Evolutionary conservation across 2,329 filamentous ascomycete species (phyloP).

Genomic region (Onygenales sp.): DNA sequence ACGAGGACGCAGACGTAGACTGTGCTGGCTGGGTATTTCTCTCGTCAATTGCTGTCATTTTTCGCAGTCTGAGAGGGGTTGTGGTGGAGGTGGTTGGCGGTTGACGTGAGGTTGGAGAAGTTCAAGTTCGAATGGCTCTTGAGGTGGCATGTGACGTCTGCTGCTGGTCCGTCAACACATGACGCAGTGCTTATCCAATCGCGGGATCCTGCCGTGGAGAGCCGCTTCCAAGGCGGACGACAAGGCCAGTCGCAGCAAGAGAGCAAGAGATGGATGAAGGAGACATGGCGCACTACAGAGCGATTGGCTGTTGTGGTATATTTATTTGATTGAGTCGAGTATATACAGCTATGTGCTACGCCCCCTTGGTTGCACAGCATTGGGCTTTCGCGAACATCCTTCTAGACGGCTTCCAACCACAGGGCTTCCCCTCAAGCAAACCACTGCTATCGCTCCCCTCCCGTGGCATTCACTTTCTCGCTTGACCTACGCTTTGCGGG

Average conservation of each 20-base stretch:
- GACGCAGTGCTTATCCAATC: neutral
- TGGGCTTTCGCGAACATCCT: too few species aligned
- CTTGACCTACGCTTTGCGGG: too few species aligned
- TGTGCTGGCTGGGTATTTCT: neutral
- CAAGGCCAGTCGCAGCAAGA: constrained; percentile 3
- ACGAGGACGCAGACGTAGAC: neutral
- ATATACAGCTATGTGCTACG: too few species aligned
- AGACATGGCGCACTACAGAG: too few species aligned
- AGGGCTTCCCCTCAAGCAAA: too few species aligned
- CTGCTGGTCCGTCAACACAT: neutral
- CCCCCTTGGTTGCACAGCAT: too few species aligned
- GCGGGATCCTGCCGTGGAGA: neutral
- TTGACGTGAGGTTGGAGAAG: neutral
- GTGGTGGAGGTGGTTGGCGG: neutral
- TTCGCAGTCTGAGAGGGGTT: neutral
- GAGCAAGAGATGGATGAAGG: too few species aligned
- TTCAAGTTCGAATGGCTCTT: neutral
- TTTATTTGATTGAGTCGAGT: too few species aligned
- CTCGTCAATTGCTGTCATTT: neutral
- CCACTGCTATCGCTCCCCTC: too few species aligned
- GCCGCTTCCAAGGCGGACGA: constrained; percentile 9
- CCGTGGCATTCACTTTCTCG: too few species aligned
- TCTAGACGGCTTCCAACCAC: too few species aligned
- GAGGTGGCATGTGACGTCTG: neutral
- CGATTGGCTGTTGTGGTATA: too few species aligned